Evolutionary conservation across 108 stramenopile genomes (phyloP).

Genomic region (Schizochytrium sp.): DNA sequence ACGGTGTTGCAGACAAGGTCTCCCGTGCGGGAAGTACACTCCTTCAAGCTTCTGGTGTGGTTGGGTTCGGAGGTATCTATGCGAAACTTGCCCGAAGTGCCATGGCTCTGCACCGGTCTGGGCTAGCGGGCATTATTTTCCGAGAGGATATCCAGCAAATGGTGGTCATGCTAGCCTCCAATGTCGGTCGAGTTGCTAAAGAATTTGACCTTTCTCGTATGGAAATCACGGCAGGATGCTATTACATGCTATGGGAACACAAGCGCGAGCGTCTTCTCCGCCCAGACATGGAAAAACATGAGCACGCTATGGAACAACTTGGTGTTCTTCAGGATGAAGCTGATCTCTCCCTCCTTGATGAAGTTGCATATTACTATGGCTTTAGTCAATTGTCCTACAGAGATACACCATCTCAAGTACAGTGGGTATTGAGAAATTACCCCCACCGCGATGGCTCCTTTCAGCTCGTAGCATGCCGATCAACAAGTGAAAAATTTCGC

Average conservation of each 20-base stretch:
- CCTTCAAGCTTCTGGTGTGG: constrained; percentile 20
- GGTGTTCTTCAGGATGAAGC: constrained; percentile 1
- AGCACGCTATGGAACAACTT: neutral
- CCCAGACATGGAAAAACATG: neutral
- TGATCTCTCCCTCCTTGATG: constrained; percentile 2
- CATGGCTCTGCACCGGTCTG: constrained; percentile 26
- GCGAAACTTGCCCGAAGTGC: neutral
- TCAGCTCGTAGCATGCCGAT: neutral
- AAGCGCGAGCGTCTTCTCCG: constrained; percentile 32
- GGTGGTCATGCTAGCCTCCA: constrained; percentile 30
- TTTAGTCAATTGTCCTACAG: constrained; percentile 58
- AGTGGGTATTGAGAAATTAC: constrained; percentile 49
- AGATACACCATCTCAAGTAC: constrained; percentile 3
- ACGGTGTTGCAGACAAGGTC: constrained; percentile 40
- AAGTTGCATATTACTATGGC: neutral
- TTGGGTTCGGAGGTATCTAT: constrained; percentile 34
- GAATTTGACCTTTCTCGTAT: constrained; percentile 33
- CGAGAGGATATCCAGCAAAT: constrained; percentile 59
- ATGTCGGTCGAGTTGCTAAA: constrained; percentile 47
- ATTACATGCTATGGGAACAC: constrained; percentile 57
- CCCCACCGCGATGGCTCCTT: neutral
- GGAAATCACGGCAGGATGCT: constrained; percentile 29
- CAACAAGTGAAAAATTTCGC: constrained; percentile 15
- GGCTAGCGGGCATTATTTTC: constrained; percentile 27
- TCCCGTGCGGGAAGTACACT: constrained; percentile 35